Evolutionary conservation across 2,329 filamentous ascomycete species (phyloP).

Genomic region (Phymatotrichopsis omnivora): DNA sequence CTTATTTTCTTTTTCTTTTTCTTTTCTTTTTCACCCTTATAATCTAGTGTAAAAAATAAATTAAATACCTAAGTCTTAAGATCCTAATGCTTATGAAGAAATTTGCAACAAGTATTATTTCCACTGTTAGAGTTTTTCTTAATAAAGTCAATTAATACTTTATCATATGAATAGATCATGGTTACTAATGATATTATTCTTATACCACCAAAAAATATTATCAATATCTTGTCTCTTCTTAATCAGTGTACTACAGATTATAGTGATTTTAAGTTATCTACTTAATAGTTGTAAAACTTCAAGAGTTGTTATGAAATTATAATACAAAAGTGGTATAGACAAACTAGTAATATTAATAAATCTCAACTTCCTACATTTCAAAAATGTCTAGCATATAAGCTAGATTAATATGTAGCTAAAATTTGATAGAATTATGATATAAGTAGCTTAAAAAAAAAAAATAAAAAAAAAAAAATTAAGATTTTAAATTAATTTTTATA

Average conservation of each 20-base stretch:
- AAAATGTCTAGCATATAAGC: not conserved
- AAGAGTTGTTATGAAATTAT: not conserved
- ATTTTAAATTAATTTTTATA: too few relatives aligned
- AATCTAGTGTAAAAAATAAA: too few relatives aligned
- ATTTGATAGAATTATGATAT: not conserved
- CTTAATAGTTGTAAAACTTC: not conserved
- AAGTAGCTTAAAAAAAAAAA: too few relatives aligned
- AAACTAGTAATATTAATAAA: not conserved
- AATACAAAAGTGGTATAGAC: not conserved
- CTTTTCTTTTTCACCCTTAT: not conserved
- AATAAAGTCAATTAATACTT: not conserved
- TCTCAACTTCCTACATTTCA: not conserved
- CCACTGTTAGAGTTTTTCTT: not conserved
- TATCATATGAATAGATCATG: not conserved
- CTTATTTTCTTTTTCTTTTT: conserved; percentile 1
- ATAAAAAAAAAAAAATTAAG: too few relatives aligned
- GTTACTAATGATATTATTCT: not conserved
- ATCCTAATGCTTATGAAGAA: not conserved
- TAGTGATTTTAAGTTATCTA: conserved; percentile 21
- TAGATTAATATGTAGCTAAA: not conserved
- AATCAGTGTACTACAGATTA: conserved; percentile 20
- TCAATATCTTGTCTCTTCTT: conserved; percentile 12
- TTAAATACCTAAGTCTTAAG: too few relatives aligned
- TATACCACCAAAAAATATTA: conserved; percentile 16
- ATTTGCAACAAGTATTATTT: not conserved